A percentile compares a stretch with the other conserved stretches of the same genome.
These are phyloP conservation scores for Musa balbisiana DNA, from an alignment of 202 grass and related monocot genomes.

Conservation along the genomic window DNA sequence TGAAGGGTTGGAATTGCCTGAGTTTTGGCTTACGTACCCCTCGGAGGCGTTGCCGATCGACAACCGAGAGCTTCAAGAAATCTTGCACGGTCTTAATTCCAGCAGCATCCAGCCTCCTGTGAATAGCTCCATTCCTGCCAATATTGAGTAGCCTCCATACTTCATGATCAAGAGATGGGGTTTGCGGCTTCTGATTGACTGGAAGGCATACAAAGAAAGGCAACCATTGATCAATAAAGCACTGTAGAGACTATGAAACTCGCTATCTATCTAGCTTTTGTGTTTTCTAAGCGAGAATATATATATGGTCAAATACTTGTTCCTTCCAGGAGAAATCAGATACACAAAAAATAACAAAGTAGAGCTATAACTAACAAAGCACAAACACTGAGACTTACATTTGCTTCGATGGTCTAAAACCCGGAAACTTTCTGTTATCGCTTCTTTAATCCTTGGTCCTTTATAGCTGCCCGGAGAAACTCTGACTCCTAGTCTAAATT, in stretches of 20 bases:
- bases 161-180: constrained; percentile 39
- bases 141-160: constrained; percentile 63
- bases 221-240: neutral
- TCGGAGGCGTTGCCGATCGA: constrained; percentile 29
- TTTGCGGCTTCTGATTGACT: constrained; percentile 57
- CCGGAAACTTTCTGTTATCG: neutral
- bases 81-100: constrained; percentile 45
- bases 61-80: constrained; percentile 41
- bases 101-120: constrained; percentile 32
- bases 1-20: neutral
- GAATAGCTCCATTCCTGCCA: constrained; percentile 35
- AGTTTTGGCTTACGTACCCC: constrained; percentile 16
- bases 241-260: neutral
- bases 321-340: neutral
- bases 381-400: neutral
- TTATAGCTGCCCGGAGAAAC: neutral
- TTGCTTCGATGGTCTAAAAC: neutral
- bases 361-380: neutral
- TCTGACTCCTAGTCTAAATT: neutral
- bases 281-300: no score
- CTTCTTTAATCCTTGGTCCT: neutral
- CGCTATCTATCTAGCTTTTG: no score
- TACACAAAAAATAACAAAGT: neutral
- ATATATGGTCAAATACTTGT: no score
- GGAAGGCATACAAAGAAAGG: constrained; percentile 3